Base-by-base conservation (phyloP, 352 stramenopile genomes). In the Phytophthora pluvialis region DNA sequence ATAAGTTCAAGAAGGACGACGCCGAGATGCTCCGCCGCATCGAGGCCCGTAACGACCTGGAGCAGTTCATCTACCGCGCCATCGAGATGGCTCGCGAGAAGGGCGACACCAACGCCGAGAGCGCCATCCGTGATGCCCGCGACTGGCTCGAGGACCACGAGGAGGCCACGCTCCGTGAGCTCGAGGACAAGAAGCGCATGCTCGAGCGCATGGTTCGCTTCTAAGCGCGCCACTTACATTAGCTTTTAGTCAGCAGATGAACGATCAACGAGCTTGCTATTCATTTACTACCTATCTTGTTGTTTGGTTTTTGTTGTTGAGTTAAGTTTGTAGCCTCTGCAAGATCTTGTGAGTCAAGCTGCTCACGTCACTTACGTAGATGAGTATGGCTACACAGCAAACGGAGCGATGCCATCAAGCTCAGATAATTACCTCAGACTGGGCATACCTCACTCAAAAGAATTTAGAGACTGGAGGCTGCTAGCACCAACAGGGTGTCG, bases 161-260 rank as follows among this genome's bases (percentile, higher is more conserved):
- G 63, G 75, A 86, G 53, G 89, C 86, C 32, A 95, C 96, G 52
- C 89, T 96, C 35, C 93, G 97, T 72, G 94, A 98, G 75, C 97
- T 91, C 36, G 95, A 98, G 73, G 90, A 97, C 71, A 98, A 98
- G 89, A 95, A 98, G 81, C 81, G 81, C 49, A 81, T 83, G 81
- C 72, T 90, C 13, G 78, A 90, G 72, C 81, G 78, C 61, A 80
- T 90, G 75, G 75, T 90, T 40, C 79, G 79, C 52, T 85, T 85
- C 65, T 88, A 84, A 84, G 68, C 62, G 67, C 45, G 49, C 55
- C 46, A 64, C 46, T 70, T 73, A 63, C 57, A 56, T 76, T 70
- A 66, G 66, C 60, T 60, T 60, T 60, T 65, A 65, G 62, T 70
- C 50, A 65, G 63, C 56, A 64, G 62, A 63, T 75, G 63, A 70